A percentile compares a stretch with the other conserved stretches of the same genome.
Evolutionary conservation across 2,329 filamentous ascomycete genomes (phyloP).

Genomic region (Paraphaeosphaeria minitans): DNA sequence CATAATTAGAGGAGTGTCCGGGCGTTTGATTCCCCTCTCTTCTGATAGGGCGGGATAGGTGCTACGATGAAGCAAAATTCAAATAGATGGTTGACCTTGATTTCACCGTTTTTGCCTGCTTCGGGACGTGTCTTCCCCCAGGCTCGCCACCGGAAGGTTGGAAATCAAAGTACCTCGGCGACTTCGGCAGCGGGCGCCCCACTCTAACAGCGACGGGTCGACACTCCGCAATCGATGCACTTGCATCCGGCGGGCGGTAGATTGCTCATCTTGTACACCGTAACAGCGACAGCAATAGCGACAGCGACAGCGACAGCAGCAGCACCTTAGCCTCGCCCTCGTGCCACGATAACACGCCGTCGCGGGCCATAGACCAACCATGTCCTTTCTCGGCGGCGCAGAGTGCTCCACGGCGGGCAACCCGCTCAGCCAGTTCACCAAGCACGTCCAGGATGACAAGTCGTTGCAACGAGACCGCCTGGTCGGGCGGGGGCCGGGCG

Average conservation of each 20-base stretch:
- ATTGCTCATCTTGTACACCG: constrained; percentile 7
- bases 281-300: background rate
- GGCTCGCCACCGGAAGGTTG: constrained; percentile 14
- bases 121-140: background rate
- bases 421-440: constrained; percentile 95
- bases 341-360: background rate
- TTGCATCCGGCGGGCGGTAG: background rate
- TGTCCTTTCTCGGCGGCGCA: constrained; percentile 95
- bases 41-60: constrained; percentile 14
- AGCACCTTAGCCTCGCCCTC: background rate
- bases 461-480: constrained; percentile 90
- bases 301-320: too few species aligned
- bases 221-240: background rate
- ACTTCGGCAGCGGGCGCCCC: constrained; percentile 18
- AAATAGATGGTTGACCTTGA: constrained; percentile 12
- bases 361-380: constrained; percentile 55
- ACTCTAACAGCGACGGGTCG: constrained; percentile 15
- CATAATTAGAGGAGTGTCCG: constrained; percentile 36
- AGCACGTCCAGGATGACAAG: constrained; percentile 96
- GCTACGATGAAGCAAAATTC: constrained; percentile 14
- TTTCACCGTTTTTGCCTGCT: background rate
- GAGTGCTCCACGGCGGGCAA: constrained; percentile 97
- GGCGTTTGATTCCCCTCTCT: constrained; percentile 35
- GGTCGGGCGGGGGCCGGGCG: constrained; percentile 73
- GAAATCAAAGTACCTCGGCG: constrained; percentile 27